These are phyloP conservation scores for Hypomyces perniciosus DNA, from an alignment of 2,329 filamentous ascomycete species.

Conservation along the genomic window DNA sequence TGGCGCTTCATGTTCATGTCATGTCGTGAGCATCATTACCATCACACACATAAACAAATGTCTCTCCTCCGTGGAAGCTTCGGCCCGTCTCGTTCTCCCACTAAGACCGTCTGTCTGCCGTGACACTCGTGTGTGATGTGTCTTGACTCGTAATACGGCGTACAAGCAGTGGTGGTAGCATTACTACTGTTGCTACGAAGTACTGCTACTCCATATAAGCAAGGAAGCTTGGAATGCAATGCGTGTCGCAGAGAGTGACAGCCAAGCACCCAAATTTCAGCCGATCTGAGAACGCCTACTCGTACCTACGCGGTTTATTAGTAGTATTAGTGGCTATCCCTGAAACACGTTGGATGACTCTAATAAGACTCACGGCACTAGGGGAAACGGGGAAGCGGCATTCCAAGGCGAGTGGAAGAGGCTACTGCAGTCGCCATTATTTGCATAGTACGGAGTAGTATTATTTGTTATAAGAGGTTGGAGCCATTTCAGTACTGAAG, in stretches of 20 bases:
- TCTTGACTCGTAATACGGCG: too few relatives aligned
- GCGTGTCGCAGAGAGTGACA: too few relatives aligned
- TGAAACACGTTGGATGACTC: constrained; percentile 12
- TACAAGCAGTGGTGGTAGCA: neutral
- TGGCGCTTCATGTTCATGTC: too few relatives aligned
- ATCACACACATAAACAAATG: neutral
- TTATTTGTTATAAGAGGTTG: too few relatives aligned
- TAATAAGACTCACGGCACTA: constrained; percentile 9
- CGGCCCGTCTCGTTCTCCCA: too few relatives aligned
- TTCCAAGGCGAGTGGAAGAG: constrained; percentile 4
- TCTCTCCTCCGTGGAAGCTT: neutral
- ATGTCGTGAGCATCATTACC: neutral
- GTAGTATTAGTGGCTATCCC: neutral
- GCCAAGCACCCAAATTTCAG: neutral
- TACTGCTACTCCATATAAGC: neutral
- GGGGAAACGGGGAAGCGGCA: constrained; percentile 1
- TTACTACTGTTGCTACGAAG: neutral
- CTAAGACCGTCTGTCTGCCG: neutral
- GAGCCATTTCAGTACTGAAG: too few relatives aligned
- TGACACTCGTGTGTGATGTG: neutral
- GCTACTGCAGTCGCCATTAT: constrained; percentile 6
- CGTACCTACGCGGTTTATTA: too few relatives aligned
- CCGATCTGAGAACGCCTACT: neutral
- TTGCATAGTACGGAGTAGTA: neutral
- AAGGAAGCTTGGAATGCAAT: too few relatives aligned